Conservation (phyloP, 2,329 filamentous ascomycete genomes). For the Penicillium capsulatum region DNA sequence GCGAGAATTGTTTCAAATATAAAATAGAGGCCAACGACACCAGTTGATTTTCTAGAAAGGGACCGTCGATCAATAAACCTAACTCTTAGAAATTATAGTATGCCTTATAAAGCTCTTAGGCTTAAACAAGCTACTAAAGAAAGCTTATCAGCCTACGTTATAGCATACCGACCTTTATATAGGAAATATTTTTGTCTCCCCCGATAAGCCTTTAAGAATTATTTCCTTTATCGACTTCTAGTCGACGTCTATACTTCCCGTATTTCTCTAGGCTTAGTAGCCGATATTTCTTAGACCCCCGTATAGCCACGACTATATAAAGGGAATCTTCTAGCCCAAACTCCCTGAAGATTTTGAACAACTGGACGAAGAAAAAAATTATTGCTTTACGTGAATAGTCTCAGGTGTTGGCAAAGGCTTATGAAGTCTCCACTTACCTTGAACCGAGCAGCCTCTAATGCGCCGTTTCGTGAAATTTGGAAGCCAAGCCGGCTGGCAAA, state of each 20-base stretch:
- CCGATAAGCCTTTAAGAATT: constrained; percentile 19
- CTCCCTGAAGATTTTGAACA: constrained; percentile 15
- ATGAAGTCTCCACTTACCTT: constrained; percentile 26
- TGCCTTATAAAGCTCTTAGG: constrained; percentile 16
- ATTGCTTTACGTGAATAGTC: constrained; percentile 14
- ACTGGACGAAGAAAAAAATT: constrained; percentile 15
- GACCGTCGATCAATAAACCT: constrained; percentile 9
- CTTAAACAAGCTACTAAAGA: constrained; percentile 9
- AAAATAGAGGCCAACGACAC: constrained; percentile 2
- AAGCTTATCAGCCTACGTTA: constrained; percentile 18
- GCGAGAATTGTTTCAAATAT: constrained; percentile 16
- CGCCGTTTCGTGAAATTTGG: no score
- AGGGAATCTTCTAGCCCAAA: constrained; percentile 16
- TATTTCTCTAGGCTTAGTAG: constrained; percentile 28
- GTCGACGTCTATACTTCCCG: constrained; percentile 23
- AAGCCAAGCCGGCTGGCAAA: no score
- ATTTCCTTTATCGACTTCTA: constrained; percentile 25
- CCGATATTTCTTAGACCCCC: constrained; percentile 25
- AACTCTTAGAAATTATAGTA: constrained; percentile 11
- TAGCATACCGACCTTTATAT: constrained; percentile 27
- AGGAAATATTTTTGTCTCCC: constrained; percentile 34
- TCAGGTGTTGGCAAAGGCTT: constrained; percentile 25
- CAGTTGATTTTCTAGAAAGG: constrained; percentile 7
- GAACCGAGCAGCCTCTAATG: constrained; percentile 23
- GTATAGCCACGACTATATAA: constrained; percentile 15